Evolutionary conservation across 306 rosid genomes (phyloP).

Genomic region (Vigna mungo): DNA sequence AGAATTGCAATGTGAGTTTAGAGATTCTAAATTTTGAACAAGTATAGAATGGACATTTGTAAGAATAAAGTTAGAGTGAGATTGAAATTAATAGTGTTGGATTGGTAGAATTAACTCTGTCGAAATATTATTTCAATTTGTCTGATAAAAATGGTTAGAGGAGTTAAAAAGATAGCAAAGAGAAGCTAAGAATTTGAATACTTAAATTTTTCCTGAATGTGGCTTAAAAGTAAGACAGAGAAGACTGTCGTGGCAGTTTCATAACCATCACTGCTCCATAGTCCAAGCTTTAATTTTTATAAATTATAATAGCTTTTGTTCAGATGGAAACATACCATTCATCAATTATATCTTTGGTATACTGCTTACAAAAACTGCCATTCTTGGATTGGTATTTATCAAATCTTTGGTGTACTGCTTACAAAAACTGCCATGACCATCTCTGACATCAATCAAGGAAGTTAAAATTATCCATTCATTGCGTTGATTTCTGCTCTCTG

Average conservation of each 20-base stretch:
- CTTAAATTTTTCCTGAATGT: not conserved
- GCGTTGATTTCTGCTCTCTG: not conserved
- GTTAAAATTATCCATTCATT: not conserved
- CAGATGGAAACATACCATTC: not conserved
- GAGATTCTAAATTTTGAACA: not conserved
- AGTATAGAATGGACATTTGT: not conserved
- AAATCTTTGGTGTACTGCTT: not conserved
- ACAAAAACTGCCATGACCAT: not conserved
- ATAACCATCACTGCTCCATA: not conserved
- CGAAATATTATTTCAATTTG: not conserved
- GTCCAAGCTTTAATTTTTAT: not conserved
- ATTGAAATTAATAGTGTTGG: not conserved
- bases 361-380: not conserved
- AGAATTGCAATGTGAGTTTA: not conserved
- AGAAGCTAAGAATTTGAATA: not conserved
- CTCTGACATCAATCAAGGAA: not conserved
- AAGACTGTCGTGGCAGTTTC: not conserved
- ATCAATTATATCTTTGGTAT: not conserved
- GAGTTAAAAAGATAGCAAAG: not conserved
- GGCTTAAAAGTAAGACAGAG: not conserved
- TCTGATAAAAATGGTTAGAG: not conserved
- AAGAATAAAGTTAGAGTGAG: not conserved
- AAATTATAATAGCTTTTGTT: not conserved
- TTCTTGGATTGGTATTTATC: not conserved
- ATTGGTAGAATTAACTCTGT: not conserved